Evolutionary conservation across 345 rosid genomes (phyloP), one percentile per base, ranked within the genome.

Genomic region (Populus alba): DNA sequence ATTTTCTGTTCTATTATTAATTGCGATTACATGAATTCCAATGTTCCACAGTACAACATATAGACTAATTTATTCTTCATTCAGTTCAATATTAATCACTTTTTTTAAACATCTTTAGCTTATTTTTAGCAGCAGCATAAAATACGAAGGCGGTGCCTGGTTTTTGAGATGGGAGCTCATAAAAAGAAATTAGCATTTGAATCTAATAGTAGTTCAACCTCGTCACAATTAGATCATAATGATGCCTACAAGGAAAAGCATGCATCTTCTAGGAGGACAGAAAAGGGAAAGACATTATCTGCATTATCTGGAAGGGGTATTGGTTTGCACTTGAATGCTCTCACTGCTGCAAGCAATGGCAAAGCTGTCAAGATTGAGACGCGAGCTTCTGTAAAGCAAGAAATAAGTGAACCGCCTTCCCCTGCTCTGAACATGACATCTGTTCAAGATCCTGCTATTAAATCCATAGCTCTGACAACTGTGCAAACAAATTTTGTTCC

Each of bases 241-340:
- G 79, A 67, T 71, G 47, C 75, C 45, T 9, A n/a, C 55, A 62
- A 35, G 68, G 84, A 82, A 62, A 78, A 78, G 63, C 66, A 63
- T 70, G 41, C 72, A 41, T 66, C 79, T 33, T 67, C 80, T 70
- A 75, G 78, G 51, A 83, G 77, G 71, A 70, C 66, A 55, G 77
- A 53, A 47, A 71, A 38, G 17, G 73, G 39, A 63, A 72, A 37
- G 47, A 65, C 73, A 29, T 71, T 69, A 51, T 74, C 82, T 59
- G 31, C 66, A 47, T 77, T 85, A 61, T 83, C 72, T 51, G 82
- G 75, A 76, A 72, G 57, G 37, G 78, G 85, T 6, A 80, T 81
- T 79, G 94, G 90, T 69, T 85, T 90, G 87, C 94, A 87, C 84
- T 87, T 89, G 84, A 90, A 89, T 85, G 85, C 83, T 76, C 86